These are phyloP conservation scores for Crithidia expoeki DNA, from an alignment of 208 protist genomes.

Conservation along the genomic window DNA sequence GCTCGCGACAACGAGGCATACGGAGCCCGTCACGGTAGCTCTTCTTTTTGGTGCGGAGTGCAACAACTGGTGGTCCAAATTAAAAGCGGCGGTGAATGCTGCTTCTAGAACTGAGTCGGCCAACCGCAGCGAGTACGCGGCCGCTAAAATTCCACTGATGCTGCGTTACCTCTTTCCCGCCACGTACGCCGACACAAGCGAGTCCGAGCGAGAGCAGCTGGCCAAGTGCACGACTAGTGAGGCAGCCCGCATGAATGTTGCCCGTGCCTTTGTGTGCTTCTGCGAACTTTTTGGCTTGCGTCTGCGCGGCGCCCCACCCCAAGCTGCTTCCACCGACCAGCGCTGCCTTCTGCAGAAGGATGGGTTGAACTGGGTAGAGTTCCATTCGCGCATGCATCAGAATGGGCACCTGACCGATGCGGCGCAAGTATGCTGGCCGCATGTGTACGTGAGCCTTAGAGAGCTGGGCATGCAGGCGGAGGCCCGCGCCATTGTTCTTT, in stretches of 20 bases:
- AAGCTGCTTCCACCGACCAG: not conserved
- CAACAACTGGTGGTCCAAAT: constrained; percentile 69
- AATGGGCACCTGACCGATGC: constrained; percentile 43
- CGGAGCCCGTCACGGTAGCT: constrained; percentile 38
- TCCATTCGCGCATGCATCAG: constrained; percentile 36
- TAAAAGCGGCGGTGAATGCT: constrained; percentile 43
- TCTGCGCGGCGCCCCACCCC: constrained; percentile 19
- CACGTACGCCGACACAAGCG: constrained; percentile 9
- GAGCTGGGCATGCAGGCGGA: constrained; percentile 46
- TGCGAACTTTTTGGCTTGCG: constrained; percentile 77
- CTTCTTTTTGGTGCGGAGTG: constrained; percentile 75
- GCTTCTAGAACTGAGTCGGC: not conserved
- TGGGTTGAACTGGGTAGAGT: constrained; percentile 74
- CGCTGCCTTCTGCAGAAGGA: constrained; percentile 45
- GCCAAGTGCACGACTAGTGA: constrained; percentile 36
- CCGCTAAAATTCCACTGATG: constrained; percentile 27
- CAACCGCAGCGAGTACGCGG: not conserved
- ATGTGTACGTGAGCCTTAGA: constrained; percentile 52
- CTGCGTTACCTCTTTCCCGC: constrained; percentile 47
- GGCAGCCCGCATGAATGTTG: constrained; percentile 39
- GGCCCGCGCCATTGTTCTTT: constrained; percentile 42
- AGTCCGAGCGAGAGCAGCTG: constrained; percentile 28
- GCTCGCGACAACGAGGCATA: not conserved
- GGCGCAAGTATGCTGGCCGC: constrained; percentile 46
- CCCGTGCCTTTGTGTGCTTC: constrained; percentile 65